phyloP scores from a whole-genome alignment of 83 land plant species.

The Picea abies region DNA sequence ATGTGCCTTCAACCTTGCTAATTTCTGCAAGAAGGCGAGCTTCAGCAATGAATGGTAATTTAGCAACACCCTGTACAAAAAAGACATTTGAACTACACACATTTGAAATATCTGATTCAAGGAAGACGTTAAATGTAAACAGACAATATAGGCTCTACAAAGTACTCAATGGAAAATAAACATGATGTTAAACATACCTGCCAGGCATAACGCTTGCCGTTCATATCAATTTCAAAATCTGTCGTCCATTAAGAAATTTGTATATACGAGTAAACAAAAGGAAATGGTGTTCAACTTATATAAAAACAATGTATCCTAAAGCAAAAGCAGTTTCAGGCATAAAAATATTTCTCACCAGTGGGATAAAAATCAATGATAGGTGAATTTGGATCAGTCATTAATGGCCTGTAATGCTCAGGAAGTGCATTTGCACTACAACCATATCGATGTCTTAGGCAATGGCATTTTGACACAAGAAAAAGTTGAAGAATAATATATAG shows the following conservation, averaged over 20 bases:
- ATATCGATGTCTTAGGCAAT: background rate
- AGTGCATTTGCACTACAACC: conserved; percentile 75
- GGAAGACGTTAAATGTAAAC: background rate
- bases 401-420: conserved; percentile 53
- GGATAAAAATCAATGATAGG: conserved; percentile 86
- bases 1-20: conserved; percentile 44
- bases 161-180: background rate
- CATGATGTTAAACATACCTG: conserved; percentile 45
- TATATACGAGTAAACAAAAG: background rate
- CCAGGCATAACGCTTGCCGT: conserved; percentile 84
- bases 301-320: background rate
- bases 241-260: conserved; percentile 14
- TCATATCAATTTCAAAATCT: conserved; percentile 88
- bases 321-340: background rate
- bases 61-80: conserved; percentile 61
- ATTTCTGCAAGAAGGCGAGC: conserved; percentile 42
- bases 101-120: background rate
- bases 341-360: conserved; percentile 24
- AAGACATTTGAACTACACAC: background rate
- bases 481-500: background rate
- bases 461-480: background rate
- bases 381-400: conserved; percentile 78
- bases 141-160: background rate
- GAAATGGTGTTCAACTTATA: background rate
- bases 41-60: conserved; percentile 77